These are phyloP conservation scores for Penicillium pancosmium DNA, from an alignment of 495 filamentous ascomycete species.

Conservation along the genomic window DNA sequence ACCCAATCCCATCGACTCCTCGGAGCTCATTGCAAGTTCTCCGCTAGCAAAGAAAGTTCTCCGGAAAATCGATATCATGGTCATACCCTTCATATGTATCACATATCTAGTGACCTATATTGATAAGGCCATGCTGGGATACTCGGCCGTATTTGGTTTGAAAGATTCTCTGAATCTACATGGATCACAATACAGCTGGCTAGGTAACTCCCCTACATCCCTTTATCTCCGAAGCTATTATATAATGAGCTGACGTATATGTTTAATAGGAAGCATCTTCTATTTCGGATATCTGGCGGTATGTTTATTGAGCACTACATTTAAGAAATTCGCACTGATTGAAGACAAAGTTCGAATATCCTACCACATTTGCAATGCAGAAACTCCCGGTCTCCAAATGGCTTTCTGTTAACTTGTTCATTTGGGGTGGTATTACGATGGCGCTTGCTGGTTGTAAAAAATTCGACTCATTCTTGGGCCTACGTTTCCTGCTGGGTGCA, in stretches of 20 bases:
- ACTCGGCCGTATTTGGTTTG: conserved; percentile 54
- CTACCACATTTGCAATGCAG: conserved; percentile 12
- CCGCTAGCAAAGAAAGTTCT: conserved; percentile 9
- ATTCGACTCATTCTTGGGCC: conserved; percentile 4
- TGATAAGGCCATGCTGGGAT: conserved; percentile 22
- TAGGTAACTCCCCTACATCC: conserved; percentile 20
- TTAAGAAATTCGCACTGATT: not conserved
- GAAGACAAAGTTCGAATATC: conserved; percentile 12
- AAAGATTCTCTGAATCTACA: conserved; percentile 43
- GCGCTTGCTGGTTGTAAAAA: conserved; percentile 8
- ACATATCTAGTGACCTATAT: conserved; percentile 20
- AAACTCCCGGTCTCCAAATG: conserved; percentile 11
- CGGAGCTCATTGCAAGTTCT: not conserved
- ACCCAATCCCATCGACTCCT: not conserved
- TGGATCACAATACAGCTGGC: conserved; percentile 52
- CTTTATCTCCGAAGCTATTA: too few relatives aligned
- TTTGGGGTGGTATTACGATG: conserved; percentile 14
- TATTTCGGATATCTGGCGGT: conserved; percentile 54
- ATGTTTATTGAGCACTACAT: not conserved
- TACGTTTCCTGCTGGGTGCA: conserved; percentile 27
- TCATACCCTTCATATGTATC: conserved; percentile 20
- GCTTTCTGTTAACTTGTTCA: conserved; percentile 7
- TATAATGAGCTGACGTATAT: not conserved
- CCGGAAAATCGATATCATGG: conserved; percentile 19
- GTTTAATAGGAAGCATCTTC: conserved; percentile 36